Percentiles rank a stretch among this genome's conserved stretches.
phyloP scores from a whole-genome alignment of 106 monocot genomes.

The Allium fistulosum region DNA sequence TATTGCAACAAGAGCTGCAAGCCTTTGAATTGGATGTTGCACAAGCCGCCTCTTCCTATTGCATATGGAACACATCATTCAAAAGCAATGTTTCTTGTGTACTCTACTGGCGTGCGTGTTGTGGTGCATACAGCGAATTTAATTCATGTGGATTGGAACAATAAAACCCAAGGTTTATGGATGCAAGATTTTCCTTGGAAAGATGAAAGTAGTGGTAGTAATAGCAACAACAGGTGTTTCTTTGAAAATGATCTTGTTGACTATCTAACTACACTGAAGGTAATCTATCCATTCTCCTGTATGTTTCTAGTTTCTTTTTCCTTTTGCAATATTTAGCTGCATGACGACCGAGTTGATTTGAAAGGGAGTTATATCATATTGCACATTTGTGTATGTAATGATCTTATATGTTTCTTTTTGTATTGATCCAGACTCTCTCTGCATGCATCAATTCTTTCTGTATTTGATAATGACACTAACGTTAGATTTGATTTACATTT shows the following conservation, averaged over 20 bases:
- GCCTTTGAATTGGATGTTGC: slow-evolving; percentile 73
- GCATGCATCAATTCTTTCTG: background rate
- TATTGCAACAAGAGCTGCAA: slow-evolving; percentile 36
- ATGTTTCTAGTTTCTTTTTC: background rate
- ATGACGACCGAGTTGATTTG: too few relatives aligned
- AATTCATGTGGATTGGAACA: slow-evolving; percentile 97
- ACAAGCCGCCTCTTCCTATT: slow-evolving; percentile 93
- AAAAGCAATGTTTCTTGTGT: slow-evolving; percentile 90
- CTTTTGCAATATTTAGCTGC: too few relatives aligned
- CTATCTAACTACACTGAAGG: slow-evolving; percentile 79
- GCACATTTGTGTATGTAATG: too few relatives aligned
- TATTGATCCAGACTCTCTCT: background rate
- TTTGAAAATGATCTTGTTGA: slow-evolving; percentile 94
- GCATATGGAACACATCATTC: slow-evolving; percentile 98
- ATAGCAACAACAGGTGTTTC: slow-evolving; percentile 15
- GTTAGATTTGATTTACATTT: background rate
- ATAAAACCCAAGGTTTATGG: slow-evolving; percentile 97
- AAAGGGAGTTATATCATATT: too few relatives aligned
- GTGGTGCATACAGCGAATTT: slow-evolving; percentile 93
- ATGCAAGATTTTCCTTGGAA: slow-evolving; percentile 99
- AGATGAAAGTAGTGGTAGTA: slow-evolving; percentile 19
- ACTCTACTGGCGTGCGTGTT: slow-evolving; percentile 71
- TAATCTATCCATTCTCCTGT: slow-evolving; percentile 18
- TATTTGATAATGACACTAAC: background rate
- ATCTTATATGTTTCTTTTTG: background rate